These are phyloP conservation scores for Phaeophleospora eucalypticola DNA, from an alignment of 2,329 filamentous ascomycete species.

Conservation along the genomic window DNA sequence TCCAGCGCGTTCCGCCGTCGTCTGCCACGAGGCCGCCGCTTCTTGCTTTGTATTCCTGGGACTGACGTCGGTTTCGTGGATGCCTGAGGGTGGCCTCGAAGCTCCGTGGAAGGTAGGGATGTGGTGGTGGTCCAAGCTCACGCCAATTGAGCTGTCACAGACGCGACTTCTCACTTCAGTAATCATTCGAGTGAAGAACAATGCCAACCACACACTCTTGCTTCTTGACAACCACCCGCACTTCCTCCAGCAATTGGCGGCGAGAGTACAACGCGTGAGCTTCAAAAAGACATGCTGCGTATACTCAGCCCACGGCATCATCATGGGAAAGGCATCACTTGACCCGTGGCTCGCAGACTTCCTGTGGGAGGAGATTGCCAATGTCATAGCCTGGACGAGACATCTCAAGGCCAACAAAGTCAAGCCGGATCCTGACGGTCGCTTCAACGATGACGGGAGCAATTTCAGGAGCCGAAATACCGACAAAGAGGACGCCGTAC, in stretches of 20 bases:
- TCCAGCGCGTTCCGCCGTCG: too few relatives aligned
- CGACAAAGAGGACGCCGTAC: conserved; percentile 13
- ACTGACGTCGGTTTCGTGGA: too few relatives aligned
- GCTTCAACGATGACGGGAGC: conserved; percentile 30
- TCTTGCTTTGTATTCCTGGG: too few relatives aligned
- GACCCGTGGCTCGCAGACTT: conserved; percentile 28
- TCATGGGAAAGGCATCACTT: conserved; percentile 21
- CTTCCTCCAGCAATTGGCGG: too few relatives aligned
- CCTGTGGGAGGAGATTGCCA: conserved; percentile 24
- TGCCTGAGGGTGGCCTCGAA: too few relatives aligned
- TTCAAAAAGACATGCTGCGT: conserved; percentile 8
- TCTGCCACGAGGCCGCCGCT: too few relatives aligned
- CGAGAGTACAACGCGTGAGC: too few relatives aligned
- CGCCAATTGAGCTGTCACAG: too few relatives aligned
- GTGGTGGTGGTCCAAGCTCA: too few relatives aligned
- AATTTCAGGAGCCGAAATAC: conserved; percentile 25
- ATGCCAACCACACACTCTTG: not conserved
- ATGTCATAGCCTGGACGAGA: conserved; percentile 27
- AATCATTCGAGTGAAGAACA: too few relatives aligned
- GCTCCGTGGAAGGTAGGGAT: too few relatives aligned
- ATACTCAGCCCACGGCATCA: conserved; percentile 1
- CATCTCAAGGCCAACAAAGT: conserved; percentile 11
- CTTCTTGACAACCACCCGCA: not conserved
- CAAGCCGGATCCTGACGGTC: conserved; percentile 24
- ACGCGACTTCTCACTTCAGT: too few relatives aligned